phyloP scores from a whole-genome alignment of 352 stramenopile genomes.

The Salisapilia sapeloensis region DNA sequence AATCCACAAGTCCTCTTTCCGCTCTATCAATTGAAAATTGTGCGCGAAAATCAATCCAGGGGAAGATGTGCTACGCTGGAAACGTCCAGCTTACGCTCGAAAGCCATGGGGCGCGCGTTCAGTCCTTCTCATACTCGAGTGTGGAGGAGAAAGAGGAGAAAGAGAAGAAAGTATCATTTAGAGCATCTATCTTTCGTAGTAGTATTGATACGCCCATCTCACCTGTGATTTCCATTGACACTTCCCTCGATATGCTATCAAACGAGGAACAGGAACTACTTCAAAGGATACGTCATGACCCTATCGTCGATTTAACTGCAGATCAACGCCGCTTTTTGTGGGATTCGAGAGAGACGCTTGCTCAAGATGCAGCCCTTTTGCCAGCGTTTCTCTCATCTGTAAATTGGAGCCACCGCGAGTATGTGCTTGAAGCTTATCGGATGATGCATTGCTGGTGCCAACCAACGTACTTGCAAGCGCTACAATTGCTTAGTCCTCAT shows the following conservation, averaged over 20 bases:
- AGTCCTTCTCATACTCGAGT: constrained; percentile 49
- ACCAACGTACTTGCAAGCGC: constrained; percentile 64
- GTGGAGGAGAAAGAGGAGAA: constrained; percentile 18
- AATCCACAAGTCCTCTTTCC: too few relatives aligned
- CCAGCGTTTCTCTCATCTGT: constrained; percentile 76
- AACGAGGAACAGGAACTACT: constrained; percentile 24
- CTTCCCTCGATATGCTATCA: constrained; percentile 11
- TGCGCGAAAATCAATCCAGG: constrained; percentile 9
- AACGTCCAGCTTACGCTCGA: constrained; percentile 26
- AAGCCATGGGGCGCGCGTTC: constrained; percentile 13
- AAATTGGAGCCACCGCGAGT: constrained; percentile 57
- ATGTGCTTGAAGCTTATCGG: constrained; percentile 70
- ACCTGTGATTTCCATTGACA: too few relatives aligned
- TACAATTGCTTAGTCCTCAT: constrained; percentile 72
- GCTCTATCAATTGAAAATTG: constrained; percentile 68
- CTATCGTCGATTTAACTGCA: constrained; percentile 30
- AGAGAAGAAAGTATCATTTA: constrained; percentile 37
- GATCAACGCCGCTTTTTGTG: constrained; percentile 60
- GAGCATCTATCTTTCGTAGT: constrained; percentile 58
- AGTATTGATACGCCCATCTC: too few relatives aligned
- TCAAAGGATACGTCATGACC: constrained; percentile 33
- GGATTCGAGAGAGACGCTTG: constrained; percentile 34
- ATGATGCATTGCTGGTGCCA: constrained; percentile 62
- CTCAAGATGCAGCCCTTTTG: constrained; percentile 51
- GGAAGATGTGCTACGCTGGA: too few relatives aligned